Evolutionary conservation across 1,284 basidiomycete species (phyloP).

Genomic region (Sporisorium graminicola): DNA sequence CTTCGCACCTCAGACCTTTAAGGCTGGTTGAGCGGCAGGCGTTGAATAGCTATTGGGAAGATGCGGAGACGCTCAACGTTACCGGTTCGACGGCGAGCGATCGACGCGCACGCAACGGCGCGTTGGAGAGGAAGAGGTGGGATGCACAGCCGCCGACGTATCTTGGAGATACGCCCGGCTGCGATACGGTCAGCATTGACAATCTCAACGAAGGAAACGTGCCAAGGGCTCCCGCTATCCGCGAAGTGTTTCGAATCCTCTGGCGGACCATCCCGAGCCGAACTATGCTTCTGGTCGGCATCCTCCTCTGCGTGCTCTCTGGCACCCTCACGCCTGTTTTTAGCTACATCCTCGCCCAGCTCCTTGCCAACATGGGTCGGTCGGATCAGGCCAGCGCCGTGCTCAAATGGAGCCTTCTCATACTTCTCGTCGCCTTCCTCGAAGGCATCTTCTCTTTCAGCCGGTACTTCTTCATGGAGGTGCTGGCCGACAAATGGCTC

Average conservation of each 20-base stretch:
- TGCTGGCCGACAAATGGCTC: conserved; percentile 81
- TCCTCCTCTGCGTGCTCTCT: conserved; percentile 74
- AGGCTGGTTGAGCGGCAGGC: conserved; percentile 35
- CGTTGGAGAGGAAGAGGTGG: conserved; percentile 26
- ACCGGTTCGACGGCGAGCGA: conserved; percentile 36
- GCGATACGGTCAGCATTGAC: neutral
- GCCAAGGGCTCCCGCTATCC: conserved; percentile 7
- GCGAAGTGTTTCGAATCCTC: conserved; percentile 70
- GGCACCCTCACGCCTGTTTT: conserved; percentile 91
- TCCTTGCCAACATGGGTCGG: conserved; percentile 76
- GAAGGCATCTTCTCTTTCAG: conserved; percentile 84
- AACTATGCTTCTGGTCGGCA: conserved; percentile 77
- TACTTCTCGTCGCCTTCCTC: conserved; percentile 79
- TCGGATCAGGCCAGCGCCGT: conserved; percentile 75
- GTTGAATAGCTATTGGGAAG: conserved; percentile 35
- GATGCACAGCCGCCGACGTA: neutral
- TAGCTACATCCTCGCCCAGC: conserved; percentile 85
- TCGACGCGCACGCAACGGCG: conserved; percentile 17
- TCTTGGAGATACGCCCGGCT: neutral
- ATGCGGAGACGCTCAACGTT: conserved; percentile 37
- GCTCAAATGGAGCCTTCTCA: conserved; percentile 58
- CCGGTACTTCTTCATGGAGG: conserved; percentile 73
- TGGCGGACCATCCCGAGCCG: conserved; percentile 84
- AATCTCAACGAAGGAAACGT: neutral
- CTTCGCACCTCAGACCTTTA: conserved; percentile 43